These are phyloP conservation scores for Carallia brachiata DNA, from an alignment of 345 rosid genomes.

Conservation along the genomic window DNA sequence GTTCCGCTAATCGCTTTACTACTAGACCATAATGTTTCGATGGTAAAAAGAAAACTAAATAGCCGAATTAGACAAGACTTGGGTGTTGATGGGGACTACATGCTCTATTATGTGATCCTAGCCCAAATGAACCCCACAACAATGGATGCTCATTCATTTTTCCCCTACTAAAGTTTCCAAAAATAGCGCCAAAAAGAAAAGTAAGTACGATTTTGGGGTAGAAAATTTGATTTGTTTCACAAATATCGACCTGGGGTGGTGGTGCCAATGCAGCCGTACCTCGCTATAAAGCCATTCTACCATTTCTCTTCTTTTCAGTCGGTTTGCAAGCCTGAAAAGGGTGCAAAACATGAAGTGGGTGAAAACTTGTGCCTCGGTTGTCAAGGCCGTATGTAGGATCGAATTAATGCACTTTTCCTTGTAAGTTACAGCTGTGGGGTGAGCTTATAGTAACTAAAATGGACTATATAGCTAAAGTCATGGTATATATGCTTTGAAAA, in stretches of 20 bases:
- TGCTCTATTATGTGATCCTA: neutral
- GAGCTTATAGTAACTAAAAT: no score
- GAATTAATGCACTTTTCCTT: no score
- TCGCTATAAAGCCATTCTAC: neutral
- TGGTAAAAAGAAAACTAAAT: neutral
- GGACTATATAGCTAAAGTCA: no score
- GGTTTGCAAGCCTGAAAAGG: neutral
- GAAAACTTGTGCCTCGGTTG: neutral
- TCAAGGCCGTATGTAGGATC: no score
- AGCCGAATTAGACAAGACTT: slow-evolving; percentile 15
- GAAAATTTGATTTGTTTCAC: neutral
- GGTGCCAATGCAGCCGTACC: neutral
- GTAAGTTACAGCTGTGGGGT: no score
- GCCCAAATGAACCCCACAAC: slow-evolving; percentile 8
- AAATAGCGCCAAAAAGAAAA: slow-evolving; percentile 8
- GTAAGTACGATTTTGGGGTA: neutral
- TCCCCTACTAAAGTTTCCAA: neutral
- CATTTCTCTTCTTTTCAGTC: neutral
- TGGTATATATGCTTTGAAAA: no score
- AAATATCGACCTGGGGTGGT: neutral
- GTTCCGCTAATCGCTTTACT: no score
- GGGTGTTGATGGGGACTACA: slow-evolving; percentile 7
- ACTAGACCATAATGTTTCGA: no score
- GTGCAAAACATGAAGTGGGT: slow-evolving; percentile 5
- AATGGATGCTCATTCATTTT: slow-evolving; percentile 9